A percentile compares a stretch with the other conserved stretches of the same genome.
These are phyloP conservation scores for Volvox carteri DNA, from an alignment of 163 green algal genomes.

Conservation along the genomic window DNA sequence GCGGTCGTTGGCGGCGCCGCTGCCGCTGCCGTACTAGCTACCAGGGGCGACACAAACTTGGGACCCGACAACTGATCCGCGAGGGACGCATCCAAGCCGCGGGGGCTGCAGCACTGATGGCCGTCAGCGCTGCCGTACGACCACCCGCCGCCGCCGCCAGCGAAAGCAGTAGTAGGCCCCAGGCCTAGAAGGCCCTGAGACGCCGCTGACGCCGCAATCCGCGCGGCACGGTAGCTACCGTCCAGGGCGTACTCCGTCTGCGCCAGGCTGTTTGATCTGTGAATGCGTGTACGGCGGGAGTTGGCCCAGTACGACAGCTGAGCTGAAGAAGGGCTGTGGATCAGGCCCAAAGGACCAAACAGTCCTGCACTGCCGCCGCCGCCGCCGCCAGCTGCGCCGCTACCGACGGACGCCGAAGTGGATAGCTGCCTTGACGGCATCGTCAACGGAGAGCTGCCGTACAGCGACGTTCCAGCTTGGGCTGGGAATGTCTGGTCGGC, in stretches of 20 bases:
- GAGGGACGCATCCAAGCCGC: neutral
- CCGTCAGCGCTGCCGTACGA: neutral
- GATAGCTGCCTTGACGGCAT: neutral
- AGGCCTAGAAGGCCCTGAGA: constrained; percentile 38
- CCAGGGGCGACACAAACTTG: neutral
- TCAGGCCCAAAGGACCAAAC: neutral
- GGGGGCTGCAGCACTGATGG: constrained; percentile 25
- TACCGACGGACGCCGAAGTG: neutral
- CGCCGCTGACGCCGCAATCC: constrained; percentile 24
- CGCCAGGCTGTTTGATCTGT: constrained; percentile 38
- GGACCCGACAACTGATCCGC: neutral
- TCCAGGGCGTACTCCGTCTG: constrained; percentile 23
- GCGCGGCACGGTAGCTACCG: constrained; percentile 45
- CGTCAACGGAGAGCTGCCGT: constrained; percentile 17
- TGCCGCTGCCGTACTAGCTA: neutral
- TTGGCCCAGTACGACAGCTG: neutral
- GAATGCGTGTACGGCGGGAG: neutral
- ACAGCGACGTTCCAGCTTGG: neutral
- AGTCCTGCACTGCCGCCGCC: neutral
- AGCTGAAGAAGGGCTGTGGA: neutral
- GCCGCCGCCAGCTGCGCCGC: neutral
- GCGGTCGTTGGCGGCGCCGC: neutral
- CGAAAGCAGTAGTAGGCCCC: neutral
- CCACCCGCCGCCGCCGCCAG: neutral
- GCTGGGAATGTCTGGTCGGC: neutral